Conservation (phyloP, 2,329 filamentous ascomycete genomes). For the Colletotrichum camelliae region DNA sequence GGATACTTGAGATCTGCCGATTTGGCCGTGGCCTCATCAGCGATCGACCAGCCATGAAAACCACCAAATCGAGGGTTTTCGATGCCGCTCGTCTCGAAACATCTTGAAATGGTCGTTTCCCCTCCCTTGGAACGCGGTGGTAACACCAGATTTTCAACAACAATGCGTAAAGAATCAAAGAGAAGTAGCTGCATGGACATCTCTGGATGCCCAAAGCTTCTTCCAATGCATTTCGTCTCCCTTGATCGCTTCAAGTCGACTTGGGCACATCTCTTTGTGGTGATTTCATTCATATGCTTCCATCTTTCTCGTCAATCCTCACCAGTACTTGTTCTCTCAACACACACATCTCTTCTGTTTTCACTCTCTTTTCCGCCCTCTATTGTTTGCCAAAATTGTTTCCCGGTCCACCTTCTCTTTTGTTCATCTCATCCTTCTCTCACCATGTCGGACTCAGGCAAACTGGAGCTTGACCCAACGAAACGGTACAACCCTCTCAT, state of each 20-base stretch:
- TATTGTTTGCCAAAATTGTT: neutral
- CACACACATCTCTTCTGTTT: neutral
- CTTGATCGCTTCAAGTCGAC: neutral
- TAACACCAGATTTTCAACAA: neutral
- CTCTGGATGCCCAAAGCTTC: neutral
- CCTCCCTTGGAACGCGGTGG: neutral
- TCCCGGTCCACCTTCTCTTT: neutral
- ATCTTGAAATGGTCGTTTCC: neutral
- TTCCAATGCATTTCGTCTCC: neutral
- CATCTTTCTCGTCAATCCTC: neutral
- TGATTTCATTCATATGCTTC: neutral
- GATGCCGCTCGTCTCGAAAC: neutral
- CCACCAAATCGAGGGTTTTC: neutral
- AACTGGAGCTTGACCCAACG: neutral
- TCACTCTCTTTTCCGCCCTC: neutral
- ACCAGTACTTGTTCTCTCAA: neutral
- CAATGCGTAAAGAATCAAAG: neutral
- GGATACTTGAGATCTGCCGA: neutral
- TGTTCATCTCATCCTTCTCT: neutral
- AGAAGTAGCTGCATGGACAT: neutral
- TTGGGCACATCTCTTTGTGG: neutral
- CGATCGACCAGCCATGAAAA: neutral
- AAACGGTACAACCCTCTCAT: conserved; percentile 28
- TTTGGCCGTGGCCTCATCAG: neutral
- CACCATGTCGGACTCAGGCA: neutral